phyloP scores from a whole-genome alignment of 495 filamentous ascomycete genomes.

The Penicillium maclennaniae region DNA sequence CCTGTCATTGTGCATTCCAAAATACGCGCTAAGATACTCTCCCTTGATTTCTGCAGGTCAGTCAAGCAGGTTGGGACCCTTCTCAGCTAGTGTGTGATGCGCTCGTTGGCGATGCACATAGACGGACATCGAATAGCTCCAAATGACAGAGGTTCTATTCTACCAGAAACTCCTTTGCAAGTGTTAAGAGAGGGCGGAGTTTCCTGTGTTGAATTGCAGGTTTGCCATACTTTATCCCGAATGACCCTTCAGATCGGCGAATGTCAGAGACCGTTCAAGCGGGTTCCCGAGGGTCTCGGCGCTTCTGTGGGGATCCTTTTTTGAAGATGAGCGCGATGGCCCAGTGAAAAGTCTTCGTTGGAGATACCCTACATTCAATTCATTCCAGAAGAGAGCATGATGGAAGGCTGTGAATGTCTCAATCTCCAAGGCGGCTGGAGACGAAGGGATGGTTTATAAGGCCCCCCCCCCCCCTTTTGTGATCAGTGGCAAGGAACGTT shows the following conservation, averaged over 20 bases:
- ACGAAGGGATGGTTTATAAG: constrained; percentile 1
- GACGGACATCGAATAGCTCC: not conserved
- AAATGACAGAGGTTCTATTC: not conserved
- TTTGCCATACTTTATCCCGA: not conserved
- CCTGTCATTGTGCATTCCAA: constrained; percentile 6
- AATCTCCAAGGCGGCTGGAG: not conserved
- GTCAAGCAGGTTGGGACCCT: not conserved
- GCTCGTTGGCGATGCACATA: not conserved
- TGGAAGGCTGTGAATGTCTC: not conserved
- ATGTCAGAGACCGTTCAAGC: not conserved
- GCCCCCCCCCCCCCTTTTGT: not conserved
- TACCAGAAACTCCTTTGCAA: too few relatives aligned
- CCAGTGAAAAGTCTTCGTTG: not conserved
- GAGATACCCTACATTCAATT: constrained; percentile 14
- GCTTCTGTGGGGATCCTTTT: not conserved
- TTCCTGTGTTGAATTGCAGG: not conserved
- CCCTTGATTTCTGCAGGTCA: constrained; percentile 7
- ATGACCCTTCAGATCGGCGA: constrained; percentile 3
- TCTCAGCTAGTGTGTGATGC: not conserved
- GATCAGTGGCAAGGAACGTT: not conserved
- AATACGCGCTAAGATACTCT: not conserved
- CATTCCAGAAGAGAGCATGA: not conserved
- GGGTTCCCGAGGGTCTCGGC: not conserved
- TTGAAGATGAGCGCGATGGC: not conserved
- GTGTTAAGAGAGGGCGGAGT: too few relatives aligned